A percentile compares a stretch with the other conserved stretches of the same genome.
phyloP scores from a whole-genome alignment of 2,329 filamentous ascomycete genomes.

The Neopestalotiopsis clavispora region DNA sequence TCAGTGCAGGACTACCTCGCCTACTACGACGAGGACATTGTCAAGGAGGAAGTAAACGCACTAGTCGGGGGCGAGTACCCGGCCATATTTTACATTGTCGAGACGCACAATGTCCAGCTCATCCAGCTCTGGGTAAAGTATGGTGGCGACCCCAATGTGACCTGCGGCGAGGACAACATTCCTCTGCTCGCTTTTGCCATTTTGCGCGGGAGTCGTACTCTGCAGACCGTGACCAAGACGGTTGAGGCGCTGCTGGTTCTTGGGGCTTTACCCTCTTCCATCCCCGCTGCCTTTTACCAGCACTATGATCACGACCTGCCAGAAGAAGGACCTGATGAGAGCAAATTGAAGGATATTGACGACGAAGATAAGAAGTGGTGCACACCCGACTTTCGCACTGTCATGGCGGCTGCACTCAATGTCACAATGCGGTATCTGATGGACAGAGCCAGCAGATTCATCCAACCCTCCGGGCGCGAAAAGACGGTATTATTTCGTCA shows the following conservation, averaged over 20 bases:
- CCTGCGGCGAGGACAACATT: constrained; percentile 19
- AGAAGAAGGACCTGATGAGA: constrained; percentile 19
- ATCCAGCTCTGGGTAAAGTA: constrained; percentile 27
- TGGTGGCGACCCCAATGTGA: constrained; percentile 26
- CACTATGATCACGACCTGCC: constrained; percentile 22
- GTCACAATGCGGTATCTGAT: constrained; percentile 30
- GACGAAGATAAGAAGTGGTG: constrained; percentile 24
- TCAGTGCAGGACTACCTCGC: constrained; percentile 21
- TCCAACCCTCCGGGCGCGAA: constrained; percentile 20
- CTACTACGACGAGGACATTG: constrained; percentile 13
- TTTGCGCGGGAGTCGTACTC: constrained; percentile 17
- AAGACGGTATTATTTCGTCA: constrained; percentile 19
- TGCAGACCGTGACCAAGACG: constrained; percentile 19
- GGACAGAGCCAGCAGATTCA: constrained; percentile 21
- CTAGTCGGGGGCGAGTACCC: constrained; percentile 23
- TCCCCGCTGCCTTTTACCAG: constrained; percentile 25
- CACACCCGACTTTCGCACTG: constrained; percentile 14
- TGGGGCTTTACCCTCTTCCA: constrained; percentile 22
- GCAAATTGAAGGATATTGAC: constrained; percentile 15
- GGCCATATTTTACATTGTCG: constrained; percentile 28
- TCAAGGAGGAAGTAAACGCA: constrained; percentile 21
- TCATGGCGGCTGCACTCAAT: constrained; percentile 21
- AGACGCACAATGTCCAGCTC: constrained; percentile 23
- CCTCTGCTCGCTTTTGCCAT: constrained; percentile 28
- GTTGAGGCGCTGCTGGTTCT: constrained; percentile 24